These are phyloP conservation scores for Scedosporium dehoogii DNA, from an alignment of 2,329 filamentous ascomycete genomes.

Conservation along the genomic window DNA sequence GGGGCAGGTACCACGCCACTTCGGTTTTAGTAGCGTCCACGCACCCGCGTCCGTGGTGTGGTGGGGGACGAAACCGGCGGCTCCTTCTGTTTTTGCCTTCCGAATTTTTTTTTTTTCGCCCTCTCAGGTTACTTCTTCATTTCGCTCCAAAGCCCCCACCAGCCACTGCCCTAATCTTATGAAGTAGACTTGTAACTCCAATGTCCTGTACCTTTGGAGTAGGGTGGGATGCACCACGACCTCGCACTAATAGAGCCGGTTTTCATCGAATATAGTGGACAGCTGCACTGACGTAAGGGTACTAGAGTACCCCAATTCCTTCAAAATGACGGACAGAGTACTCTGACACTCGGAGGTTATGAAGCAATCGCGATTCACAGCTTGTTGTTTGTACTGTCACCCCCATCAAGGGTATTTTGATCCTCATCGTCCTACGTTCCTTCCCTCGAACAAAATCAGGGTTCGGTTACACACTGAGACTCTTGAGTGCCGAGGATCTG, in stretches of 20 bases:
- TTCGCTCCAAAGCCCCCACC: not conserved
- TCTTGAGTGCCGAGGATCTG: not conserved
- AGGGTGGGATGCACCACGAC: not conserved
- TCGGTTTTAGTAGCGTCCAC: slow-evolving; percentile 1
- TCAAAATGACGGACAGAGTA: not conserved
- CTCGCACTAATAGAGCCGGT: no score
- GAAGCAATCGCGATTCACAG: not conserved
- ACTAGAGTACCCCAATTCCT: not conserved
- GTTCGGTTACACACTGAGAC: not conserved
- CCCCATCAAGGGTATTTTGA: not conserved
- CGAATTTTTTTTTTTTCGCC: not conserved
- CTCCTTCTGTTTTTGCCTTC: not conserved
- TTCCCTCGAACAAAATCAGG: not conserved
- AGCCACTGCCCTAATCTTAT: not conserved
- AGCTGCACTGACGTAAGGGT: no score
- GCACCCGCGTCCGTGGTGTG: not conserved
- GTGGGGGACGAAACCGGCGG: not conserved
- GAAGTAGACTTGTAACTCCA: not conserved
- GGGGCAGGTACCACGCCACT: slow-evolving; percentile 4
- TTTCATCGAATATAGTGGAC: no score
- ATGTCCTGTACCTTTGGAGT: not conserved
- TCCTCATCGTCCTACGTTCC: not conserved
- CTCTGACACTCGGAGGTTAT: not conserved
- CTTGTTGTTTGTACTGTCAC: not conserved
- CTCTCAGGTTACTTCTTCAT: not conserved